Conservation (phyloP, 371 early-diverging fungal species). For the Vittaforma corneae region DNA sequence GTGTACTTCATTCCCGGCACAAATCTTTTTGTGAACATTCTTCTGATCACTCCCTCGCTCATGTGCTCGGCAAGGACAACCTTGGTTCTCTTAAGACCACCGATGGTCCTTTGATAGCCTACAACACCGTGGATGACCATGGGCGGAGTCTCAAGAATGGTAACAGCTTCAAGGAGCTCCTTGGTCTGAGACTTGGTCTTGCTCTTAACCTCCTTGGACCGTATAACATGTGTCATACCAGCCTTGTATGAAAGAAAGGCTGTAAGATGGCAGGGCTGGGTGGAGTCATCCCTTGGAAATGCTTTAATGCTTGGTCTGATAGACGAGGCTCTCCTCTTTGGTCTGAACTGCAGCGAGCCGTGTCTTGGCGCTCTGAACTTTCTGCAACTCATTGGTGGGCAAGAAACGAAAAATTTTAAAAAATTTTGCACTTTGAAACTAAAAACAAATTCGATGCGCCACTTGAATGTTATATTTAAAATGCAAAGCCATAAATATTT, state of each 20-base stretch:
- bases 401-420: conserved; percentile 17
- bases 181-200: conserved; percentile 57
- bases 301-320: conserved; percentile 89
- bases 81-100: conserved; percentile 85
- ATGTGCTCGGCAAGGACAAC: conserved; percentile 97
- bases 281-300: conserved; percentile 90
- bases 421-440: conserved; percentile 10
- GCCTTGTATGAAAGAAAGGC: conserved; percentile 98
- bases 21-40: conserved; percentile 99
- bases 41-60: conserved; percentile 84
- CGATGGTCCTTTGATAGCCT: conserved; percentile 94
- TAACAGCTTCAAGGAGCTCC: conserved; percentile 98
- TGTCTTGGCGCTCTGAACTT: conserved; percentile 77
- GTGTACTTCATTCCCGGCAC: conserved; percentile 90
- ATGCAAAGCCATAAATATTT: too few species aligned
- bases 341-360: conserved; percentile 94
- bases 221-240: conserved; percentile 98
- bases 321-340: conserved; percentile 84
- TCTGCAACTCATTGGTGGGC: conserved; percentile 58
- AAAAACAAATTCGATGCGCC: background rate
- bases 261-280: conserved; percentile 87
- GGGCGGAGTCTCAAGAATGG: conserved; percentile 92
- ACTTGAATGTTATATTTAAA: background rate
- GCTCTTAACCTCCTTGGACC: conserved; percentile 75
- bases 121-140: conserved; percentile 95